Percentiles rank a stretch among this genome's conserved stretches.
Evolutionary conservation across 352 stramenopile genomes (phyloP).

Genomic region (Globisporangium emineosum): DNA sequence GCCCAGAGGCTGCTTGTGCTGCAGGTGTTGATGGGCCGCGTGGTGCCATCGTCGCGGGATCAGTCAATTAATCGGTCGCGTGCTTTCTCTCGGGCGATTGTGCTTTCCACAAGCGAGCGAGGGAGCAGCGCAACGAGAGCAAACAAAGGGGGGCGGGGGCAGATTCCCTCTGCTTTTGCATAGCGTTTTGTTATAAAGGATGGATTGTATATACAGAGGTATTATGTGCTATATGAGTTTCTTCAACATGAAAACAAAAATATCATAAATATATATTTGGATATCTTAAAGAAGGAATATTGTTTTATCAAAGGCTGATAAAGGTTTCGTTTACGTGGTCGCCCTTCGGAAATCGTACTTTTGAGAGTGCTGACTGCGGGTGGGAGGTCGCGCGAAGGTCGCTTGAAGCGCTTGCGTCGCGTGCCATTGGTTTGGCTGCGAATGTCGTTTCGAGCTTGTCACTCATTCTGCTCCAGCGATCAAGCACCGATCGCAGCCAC

Average conservation of each 20-base stretch:
- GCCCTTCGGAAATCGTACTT: slow-evolving; percentile 12
- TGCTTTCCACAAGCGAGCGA: background rate
- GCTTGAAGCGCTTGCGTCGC: slow-evolving; percentile 23
- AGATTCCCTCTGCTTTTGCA: background rate
- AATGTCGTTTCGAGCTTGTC: slow-evolving; percentile 20
- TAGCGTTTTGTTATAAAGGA: background rate
- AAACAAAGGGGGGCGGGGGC: background rate
- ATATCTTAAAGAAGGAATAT: too few species aligned
- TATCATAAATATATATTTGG: too few species aligned
- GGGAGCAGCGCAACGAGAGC: background rate
- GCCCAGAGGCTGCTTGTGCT: background rate
- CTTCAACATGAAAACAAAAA: background rate
- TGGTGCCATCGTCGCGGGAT: background rate
- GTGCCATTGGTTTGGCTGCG: slow-evolving; percentile 30
- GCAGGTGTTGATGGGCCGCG: background rate
- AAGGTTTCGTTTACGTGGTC: background rate
- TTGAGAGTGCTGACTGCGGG: background rate
- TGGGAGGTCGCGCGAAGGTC: slow-evolving; percentile 36
- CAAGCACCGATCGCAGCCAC: background rate
- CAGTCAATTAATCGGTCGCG: background rate
- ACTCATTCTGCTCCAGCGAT: slow-evolving; percentile 16
- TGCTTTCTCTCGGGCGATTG: background rate
- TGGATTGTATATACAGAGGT: too few species aligned
- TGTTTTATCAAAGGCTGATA: background rate
- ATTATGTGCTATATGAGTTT: too few species aligned